Percentiles rank a stretch among this genome's conserved stretches.
phyloP scores from a whole-genome alignment of 495 filamentous ascomycete species.

The Haplographium delicatum region DNA sequence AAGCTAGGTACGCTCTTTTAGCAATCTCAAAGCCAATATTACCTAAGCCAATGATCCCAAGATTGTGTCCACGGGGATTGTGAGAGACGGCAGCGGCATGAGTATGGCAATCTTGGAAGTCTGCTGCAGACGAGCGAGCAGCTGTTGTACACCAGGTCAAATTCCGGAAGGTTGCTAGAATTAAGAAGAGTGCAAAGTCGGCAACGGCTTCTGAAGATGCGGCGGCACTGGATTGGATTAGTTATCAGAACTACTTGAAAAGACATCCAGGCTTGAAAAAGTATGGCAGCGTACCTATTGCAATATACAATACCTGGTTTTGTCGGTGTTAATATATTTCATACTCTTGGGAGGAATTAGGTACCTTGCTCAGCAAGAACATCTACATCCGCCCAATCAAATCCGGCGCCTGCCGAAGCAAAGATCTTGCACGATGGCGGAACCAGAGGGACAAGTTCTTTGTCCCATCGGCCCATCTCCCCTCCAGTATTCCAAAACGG shows the following conservation, averaged over 20 bases:
- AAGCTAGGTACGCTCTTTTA: constrained; percentile 50
- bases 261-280: not conserved
- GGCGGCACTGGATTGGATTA: constrained; percentile 42
- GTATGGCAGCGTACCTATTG: constrained; percentile 17
- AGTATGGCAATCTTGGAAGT: constrained; percentile 49
- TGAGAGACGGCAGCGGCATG: constrained; percentile 46
- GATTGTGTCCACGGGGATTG: constrained; percentile 42
- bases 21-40: constrained; percentile 65
- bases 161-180: constrained; percentile 51
- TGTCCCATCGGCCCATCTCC: constrained; percentile 75
- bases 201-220: constrained; percentile 56
- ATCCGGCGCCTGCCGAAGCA: constrained; percentile 69
- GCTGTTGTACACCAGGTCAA: constrained; percentile 49
- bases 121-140: constrained; percentile 31
- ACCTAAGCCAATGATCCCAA: constrained; percentile 56
- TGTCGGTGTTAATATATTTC: not conserved
- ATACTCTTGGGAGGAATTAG: constrained; percentile 14
- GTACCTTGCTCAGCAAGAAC: constrained; percentile 61
- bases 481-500: constrained; percentile 77
- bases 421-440: constrained; percentile 61
- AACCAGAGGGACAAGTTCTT: constrained; percentile 60
- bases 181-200: constrained; percentile 49
- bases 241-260: constrained; percentile 2
- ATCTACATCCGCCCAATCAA: constrained; percentile 71
- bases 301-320: constrained; percentile 21